Percentiles rank a stretch among this genome's conserved stretches.
These are phyloP conservation scores for Penicillium aurantiogriseum DNA, from an alignment of 2,329 filamentous ascomycete species.

Conservation along the genomic window DNA sequence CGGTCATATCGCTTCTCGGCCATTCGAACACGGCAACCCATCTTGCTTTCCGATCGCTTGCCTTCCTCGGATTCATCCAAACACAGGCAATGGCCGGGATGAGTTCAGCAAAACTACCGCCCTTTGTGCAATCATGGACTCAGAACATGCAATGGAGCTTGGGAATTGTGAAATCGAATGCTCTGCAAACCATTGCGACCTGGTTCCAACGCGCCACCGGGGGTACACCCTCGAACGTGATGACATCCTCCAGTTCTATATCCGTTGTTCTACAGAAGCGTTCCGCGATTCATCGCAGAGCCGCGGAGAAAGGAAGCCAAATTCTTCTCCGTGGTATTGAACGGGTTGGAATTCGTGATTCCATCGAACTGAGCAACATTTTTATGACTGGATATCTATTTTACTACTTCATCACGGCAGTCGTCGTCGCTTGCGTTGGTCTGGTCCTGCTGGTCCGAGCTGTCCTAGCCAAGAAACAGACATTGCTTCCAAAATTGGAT, in stretches of 20 bases:
- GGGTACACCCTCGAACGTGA: constrained; percentile 73
- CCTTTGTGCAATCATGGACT: constrained; percentile 87
- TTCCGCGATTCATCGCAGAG: constrained; percentile 32
- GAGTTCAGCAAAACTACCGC: constrained; percentile 74
- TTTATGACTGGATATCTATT: constrained; percentile 90
- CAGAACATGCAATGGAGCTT: constrained; percentile 98
- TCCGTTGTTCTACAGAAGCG: constrained; percentile 79
- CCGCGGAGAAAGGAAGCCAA: constrained; percentile 35
- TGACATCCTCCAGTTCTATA: constrained; percentile 68
- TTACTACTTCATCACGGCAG: constrained; percentile 80
- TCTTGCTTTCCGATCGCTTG: constrained; percentile 86
- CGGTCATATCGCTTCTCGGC: constrained; percentile 82
- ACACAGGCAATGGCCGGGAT: constrained; percentile 87
- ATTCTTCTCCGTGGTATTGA: constrained; percentile 75
- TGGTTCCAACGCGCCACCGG: constrained; percentile 96
- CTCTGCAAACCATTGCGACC: constrained; percentile 82
- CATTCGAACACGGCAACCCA: constrained; percentile 93
- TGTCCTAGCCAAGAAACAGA: constrained; percentile 73
- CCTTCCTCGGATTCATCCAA: constrained; percentile 91
- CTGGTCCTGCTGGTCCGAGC: constrained; percentile 71
- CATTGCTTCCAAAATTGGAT: constrained; percentile 69
- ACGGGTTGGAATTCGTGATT: constrained; percentile 79
- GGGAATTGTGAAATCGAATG: constrained; percentile 82
- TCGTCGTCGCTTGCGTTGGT: constrained; percentile 61
- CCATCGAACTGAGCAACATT: constrained; percentile 84